Evolutionary conservation across 345 rosid genomes (phyloP), one percentile per base, ranked within the genome.

Genomic region (Lepidium didymum): DNA sequence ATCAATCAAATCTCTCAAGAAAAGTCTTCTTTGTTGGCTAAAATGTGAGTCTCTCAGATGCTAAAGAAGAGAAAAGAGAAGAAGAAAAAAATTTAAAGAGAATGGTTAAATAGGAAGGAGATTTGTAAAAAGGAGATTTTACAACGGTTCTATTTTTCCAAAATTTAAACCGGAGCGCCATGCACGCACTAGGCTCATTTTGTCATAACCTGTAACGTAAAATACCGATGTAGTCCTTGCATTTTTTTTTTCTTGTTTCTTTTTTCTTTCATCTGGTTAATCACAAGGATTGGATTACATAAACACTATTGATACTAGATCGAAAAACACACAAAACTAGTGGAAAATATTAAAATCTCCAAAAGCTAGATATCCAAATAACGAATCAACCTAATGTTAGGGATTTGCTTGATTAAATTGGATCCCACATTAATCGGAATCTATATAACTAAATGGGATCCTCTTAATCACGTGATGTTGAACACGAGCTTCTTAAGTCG

Each of bases 141-240:
- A 47, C 73, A 69, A 69, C 73, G 73, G 73, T 69, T 68, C 64
- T 68, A 3, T 15, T 15, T 3, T 65, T 68, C 51, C 67, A 51
- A 69, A 69, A 2, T 69, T 69, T 44, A 51, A 69, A 69, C 53
- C 16, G 74, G 60, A 59, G 74, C 74, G 74, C 41, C 21, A 19
- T 19, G 21, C 42, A 18, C 29, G 3, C 42, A 34, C 7, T 54
- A 18, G 40, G 21, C 21, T 19, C 21, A 19, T 19, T 19, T 19
- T 19, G 21, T 19, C 33, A 29, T 29, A 29, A 29, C 6, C 7
- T 29, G 31, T 29, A 5, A 29, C 33, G 33, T 5, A 6, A 29
- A 29, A 29, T 29, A 5, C 33, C 33, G 33, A 29, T 29, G 6
- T 29, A 29, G 33, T 29, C 33, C 33, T 29, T 29, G 64, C 5